Evolutionary conservation across 257 asterid genomes (phyloP).

Genomic region (Solanum clarkiae): DNA sequence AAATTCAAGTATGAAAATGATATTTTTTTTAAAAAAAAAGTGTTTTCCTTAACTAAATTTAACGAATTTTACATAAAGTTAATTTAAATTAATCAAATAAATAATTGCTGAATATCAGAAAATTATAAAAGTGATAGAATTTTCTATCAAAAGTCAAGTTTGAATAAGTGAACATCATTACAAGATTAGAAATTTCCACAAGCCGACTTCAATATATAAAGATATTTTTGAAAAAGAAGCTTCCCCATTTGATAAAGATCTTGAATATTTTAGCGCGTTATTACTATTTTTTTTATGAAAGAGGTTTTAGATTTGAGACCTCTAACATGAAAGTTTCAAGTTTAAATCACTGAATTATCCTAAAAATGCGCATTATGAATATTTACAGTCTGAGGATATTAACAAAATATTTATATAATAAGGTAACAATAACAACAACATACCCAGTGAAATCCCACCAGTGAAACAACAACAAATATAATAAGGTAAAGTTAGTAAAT

Average conservation of each 20-base stretch:
- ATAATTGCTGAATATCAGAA: not conserved
- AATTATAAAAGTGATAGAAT: not conserved
- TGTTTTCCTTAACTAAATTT: not conserved
- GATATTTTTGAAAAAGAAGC: too few relatives aligned
- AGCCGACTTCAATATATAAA: not conserved
- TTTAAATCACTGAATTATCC: too few relatives aligned
- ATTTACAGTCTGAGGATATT: rapidly evolving
- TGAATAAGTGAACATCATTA: not conserved
- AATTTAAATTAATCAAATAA: not conserved
- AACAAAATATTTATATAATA: not conserved
- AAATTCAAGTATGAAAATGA: rapidly evolving
- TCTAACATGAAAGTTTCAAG: too few relatives aligned
- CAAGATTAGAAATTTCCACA: not conserved
- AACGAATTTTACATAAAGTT: rapidly evolving
- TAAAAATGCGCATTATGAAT: too few relatives aligned
- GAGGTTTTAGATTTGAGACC: too few relatives aligned
- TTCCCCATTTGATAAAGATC: too few relatives aligned
- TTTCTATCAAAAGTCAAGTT: not conserved
- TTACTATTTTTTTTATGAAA: too few relatives aligned
- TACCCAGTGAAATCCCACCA: too few relatives aligned
- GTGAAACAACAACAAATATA: too few relatives aligned
- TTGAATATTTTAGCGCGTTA: too few relatives aligned
- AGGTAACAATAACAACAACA: too few relatives aligned
- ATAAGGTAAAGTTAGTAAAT: too few relatives aligned
- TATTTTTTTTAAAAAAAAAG: not conserved